Conservation (phyloP, 441 rosid genomes). For the Erysimum cheiri region DNA sequence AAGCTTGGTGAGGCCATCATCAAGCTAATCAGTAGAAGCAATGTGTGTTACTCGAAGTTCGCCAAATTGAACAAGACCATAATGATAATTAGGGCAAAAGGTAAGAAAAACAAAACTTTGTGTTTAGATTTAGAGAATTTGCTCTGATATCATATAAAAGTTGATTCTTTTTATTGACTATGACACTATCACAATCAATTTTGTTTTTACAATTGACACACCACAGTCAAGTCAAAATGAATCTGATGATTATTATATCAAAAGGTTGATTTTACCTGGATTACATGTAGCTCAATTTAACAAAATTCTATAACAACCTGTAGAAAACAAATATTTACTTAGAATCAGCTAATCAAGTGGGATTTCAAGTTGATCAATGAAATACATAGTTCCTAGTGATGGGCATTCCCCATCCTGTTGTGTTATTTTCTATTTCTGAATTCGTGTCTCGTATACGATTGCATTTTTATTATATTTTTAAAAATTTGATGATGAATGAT, state of each 20-base stretch:
- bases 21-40: too few species aligned
- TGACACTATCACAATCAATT: background rate
- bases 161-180: too few species aligned
- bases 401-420: background rate
- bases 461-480: background rate
- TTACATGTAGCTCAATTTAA: background rate
- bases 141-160: too few species aligned
- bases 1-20: too few species aligned
- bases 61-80: too few species aligned
- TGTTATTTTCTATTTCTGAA: too few species aligned
- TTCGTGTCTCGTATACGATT: background rate
- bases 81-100: too few species aligned
- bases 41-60: too few species aligned
- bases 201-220: constrained; percentile 5
- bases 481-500: too few species aligned
- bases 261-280: background rate
- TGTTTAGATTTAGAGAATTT: too few species aligned
- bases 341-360: constrained; percentile 6
- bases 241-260: background rate
- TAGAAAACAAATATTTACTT: background rate
- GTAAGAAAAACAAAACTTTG: too few species aligned
- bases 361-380: constrained; percentile 2
- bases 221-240: constrained; percentile 10
- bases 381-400: background rate
- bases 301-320: background rate